Conservation (phyloP, 2,329 filamentous ascomycete genomes). For the Verticillium isaacii region DNA sequence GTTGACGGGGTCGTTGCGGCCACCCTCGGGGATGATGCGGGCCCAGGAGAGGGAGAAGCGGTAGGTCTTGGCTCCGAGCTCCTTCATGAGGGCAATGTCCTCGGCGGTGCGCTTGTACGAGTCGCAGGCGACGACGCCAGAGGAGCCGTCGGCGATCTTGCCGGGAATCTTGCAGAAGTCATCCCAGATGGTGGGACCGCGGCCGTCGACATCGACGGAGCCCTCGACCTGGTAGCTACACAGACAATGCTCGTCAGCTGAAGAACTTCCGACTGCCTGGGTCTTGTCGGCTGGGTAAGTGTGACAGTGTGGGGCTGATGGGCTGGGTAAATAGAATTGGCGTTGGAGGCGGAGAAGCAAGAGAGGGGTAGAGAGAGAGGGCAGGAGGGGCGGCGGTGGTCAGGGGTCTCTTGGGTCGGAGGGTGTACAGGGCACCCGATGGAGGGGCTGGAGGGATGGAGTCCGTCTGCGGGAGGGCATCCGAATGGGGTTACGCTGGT, state of each 20-base stretch:
- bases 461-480: neutral
- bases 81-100: constrained; percentile 74
- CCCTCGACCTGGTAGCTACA: constrained; percentile 85
- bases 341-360: neutral
- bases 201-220: constrained; percentile 67
- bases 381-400: neutral
- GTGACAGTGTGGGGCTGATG: neutral
- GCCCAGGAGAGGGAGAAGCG: constrained; percentile 85
- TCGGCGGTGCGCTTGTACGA: constrained; percentile 76
- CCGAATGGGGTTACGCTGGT: neutral
- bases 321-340: neutral
- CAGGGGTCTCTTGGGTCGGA: neutral
- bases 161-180: constrained; percentile 76
- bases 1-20: constrained; percentile 77
- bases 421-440: neutral
- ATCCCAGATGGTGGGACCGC: constrained; percentile 83
- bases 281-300: neutral
- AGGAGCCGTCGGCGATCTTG: constrained; percentile 75
- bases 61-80: constrained; percentile 68
- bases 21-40: constrained; percentile 80
- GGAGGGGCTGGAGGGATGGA: neutral
- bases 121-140: constrained; percentile 76
- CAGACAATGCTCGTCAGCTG: constrained; percentile 4
- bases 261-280: neutral
- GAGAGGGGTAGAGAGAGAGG: neutral